These are phyloP conservation scores for Lunularia cruciata DNA, from an alignment of 225 moss, liverwort and hornwort species.

Conservation along the genomic window DNA sequence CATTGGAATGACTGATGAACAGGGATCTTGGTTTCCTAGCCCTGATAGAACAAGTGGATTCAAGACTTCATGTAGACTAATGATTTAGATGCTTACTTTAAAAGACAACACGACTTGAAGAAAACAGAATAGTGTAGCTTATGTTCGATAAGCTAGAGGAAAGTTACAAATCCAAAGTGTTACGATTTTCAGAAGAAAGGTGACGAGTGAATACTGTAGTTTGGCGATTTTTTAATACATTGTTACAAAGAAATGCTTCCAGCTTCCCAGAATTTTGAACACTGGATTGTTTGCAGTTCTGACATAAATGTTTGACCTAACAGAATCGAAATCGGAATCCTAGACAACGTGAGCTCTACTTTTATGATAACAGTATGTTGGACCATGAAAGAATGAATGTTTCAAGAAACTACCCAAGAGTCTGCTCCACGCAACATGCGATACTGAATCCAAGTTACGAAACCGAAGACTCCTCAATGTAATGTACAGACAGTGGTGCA, in stretches of 20 bases:
- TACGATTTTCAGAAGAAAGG: too few relatives aligned
- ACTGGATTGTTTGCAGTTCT: background rate
- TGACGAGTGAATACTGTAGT: too few relatives aligned
- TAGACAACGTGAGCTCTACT: background rate
- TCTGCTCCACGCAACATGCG: background rate
- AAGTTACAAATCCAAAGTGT: background rate
- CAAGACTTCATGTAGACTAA: background rate
- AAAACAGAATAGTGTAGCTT: background rate
- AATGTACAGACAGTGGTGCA: slow-evolving; percentile 15
- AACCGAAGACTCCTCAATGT: background rate
- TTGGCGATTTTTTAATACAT: background rate
- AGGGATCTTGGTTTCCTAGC: too few relatives aligned
- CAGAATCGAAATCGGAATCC: background rate
- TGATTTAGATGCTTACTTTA: background rate
- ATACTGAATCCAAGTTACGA: background rate
- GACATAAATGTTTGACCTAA: background rate
- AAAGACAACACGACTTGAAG: background rate
- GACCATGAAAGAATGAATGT: slow-evolving; percentile 14
- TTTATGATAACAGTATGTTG: background rate
- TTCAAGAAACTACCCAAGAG: background rate
- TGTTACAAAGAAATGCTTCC: background rate
- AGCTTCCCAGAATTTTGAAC: background rate
- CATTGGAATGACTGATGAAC: too few relatives aligned
- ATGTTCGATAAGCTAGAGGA: background rate
- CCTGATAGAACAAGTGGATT: background rate